Conservation (phyloP, 768 basidiomycete genomes). For the Leccinum rimulosum region DNA sequence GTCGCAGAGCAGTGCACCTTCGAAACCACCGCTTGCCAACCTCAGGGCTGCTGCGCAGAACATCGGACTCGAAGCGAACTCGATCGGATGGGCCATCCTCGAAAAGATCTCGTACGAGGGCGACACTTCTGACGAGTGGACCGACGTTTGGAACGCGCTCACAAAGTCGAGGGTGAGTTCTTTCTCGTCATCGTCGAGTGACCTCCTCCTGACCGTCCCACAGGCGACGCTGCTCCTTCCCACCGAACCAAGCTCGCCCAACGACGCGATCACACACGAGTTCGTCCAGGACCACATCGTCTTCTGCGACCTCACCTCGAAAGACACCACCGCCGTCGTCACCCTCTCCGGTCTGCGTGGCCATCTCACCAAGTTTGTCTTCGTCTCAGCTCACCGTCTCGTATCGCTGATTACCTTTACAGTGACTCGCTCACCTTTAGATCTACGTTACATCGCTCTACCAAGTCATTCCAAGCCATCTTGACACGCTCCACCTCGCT, state of each 20-base stretch:
- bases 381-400: constrained; percentile 23
- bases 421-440: constrained; percentile 42
- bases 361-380: constrained; percentile 54
- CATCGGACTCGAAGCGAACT: constrained; percentile 61
- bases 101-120: constrained; percentile 61
- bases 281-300: constrained; percentile 83
- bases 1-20: constrained; percentile 57
- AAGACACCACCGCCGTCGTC: constrained; percentile 51
- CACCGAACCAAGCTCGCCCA: constrained; percentile 49
- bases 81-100: constrained; percentile 74
- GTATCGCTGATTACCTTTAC: constrained; percentile 24
- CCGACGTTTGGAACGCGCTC: constrained; percentile 63
- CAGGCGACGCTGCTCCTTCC: constrained; percentile 85
- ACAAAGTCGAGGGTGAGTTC: constrained; percentile 59
- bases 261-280: constrained; percentile 62
- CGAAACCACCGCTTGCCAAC: constrained; percentile 67
- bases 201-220: constrained; percentile 3
- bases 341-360: constrained; percentile 87
- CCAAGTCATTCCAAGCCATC: constrained; percentile 42
- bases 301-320: constrained; percentile 54
- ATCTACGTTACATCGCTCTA: constrained; percentile 41
- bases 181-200: constrained; percentile 17
- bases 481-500: constrained; percentile 35
- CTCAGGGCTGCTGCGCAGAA: constrained; percentile 70
- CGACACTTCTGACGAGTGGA: constrained; percentile 59